phyloP scores from a whole-genome alignment of 805 yeast species.

The Hemisphaericaspora nanyangensis region DNA sequence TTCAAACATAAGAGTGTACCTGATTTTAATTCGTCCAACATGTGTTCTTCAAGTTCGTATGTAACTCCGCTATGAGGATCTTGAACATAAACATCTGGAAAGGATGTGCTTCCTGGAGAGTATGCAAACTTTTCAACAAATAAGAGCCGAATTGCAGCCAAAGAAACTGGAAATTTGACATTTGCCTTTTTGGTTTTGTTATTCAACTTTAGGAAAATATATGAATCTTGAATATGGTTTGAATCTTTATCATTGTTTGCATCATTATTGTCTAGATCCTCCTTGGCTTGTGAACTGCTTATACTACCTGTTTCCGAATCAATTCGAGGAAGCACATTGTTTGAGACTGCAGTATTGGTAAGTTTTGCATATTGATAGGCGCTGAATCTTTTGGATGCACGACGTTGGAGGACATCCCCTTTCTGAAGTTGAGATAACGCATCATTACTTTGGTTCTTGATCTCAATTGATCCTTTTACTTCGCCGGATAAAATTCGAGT shows the following conservation, averaged over 20 bases:
- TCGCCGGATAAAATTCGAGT: not conserved
- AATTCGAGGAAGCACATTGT: not conserved
- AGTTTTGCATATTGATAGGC: constrained; percentile 88
- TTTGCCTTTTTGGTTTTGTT: constrained; percentile 54
- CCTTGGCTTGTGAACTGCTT: constrained; percentile 1
- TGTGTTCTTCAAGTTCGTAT: constrained; percentile 76
- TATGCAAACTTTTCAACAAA: constrained; percentile 88
- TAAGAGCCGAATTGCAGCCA: constrained; percentile 57
- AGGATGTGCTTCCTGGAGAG: constrained; percentile 64
- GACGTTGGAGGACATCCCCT: constrained; percentile 78
- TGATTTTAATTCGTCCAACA: constrained; percentile 52
- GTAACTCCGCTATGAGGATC: constrained; percentile 57
- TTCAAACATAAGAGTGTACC: constrained; percentile 61
- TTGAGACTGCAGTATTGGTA: constrained; percentile 33
- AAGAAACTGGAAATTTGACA: constrained; percentile 42
- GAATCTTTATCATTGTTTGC: not conserved
- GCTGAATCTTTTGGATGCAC: constrained; percentile 91
- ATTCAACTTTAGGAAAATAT: constrained; percentile 48
- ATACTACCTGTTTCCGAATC: constrained; percentile 4
- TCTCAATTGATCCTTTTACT: not conserved
- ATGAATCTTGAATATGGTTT: not conserved
- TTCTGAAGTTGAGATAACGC: constrained; percentile 77
- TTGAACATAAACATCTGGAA: constrained; percentile 75
- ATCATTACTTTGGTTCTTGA: constrained; percentile 27
- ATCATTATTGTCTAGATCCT: not conserved